A percentile compares a stretch with the other conserved stretches of the same genome.
Evolutionary conservation across 768 basidiomycete species (phyloP).

Genomic region (Nidula microcarpa): DNA sequence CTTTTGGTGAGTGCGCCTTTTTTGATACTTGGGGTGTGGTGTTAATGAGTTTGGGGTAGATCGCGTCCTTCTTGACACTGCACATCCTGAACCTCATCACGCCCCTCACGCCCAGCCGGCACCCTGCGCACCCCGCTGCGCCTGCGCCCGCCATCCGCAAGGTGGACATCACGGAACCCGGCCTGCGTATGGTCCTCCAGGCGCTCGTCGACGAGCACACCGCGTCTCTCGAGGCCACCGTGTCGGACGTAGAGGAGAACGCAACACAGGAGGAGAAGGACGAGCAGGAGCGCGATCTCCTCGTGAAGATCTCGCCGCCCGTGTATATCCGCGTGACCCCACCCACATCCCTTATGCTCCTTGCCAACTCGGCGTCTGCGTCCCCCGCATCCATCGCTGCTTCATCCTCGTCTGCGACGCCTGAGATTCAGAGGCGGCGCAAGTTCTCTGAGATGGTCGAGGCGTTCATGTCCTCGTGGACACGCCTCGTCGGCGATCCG

Average conservation of each 20-base stretch:
- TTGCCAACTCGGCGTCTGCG: neutral
- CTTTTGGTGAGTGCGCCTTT: constrained; percentile 56
- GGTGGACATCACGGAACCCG: constrained; percentile 68
- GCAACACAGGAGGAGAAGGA: constrained; percentile 3
- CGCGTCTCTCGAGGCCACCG: constrained; percentile 8
- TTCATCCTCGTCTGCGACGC: constrained; percentile 3
- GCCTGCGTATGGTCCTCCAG: constrained; percentile 54
- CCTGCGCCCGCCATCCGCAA: constrained; percentile 26
- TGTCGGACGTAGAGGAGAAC: constrained; percentile 3
- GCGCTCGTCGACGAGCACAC: constrained; percentile 43
- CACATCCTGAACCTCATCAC: constrained; percentile 93
- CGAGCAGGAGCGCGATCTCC: constrained; percentile 28
- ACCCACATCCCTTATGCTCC: constrained; percentile 10
- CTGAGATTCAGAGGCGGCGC: constrained; percentile 8
- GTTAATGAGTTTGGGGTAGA: constrained; percentile 15
- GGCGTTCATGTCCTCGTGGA: constrained; percentile 89
- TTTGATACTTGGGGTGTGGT: too few species aligned
- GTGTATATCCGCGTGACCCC: constrained; percentile 49
- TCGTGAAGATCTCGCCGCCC: constrained; percentile 63
- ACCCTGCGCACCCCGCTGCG: constrained; percentile 4
- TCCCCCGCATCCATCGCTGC: neutral
- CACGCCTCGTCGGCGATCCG: constrained; percentile 88
- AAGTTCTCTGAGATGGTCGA: constrained; percentile 59
- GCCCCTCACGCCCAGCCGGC: constrained; percentile 69
- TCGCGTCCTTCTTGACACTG: constrained; percentile 86